Evolutionary conservation across 2,329 filamentous ascomycete species (phyloP), one percentile per base, ranked within the genome.

Genomic region (Penicillium decumbens): DNA sequence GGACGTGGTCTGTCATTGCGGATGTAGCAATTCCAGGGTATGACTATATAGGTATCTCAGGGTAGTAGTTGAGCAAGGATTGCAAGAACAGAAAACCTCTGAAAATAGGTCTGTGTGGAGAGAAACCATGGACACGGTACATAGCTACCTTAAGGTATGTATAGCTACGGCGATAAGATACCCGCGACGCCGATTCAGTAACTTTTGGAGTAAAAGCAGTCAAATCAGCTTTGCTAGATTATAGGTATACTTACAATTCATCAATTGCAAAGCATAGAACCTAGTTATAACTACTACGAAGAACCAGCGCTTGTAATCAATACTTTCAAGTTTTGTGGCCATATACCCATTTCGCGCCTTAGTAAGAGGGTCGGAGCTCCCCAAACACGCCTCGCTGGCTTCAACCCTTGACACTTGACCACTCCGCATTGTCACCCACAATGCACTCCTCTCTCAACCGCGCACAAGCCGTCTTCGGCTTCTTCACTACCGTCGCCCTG

Each of bases 401-500:
- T 64, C 60, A 64, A 60, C 60, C 43, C 44, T 23, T 29, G 24
- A 43, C 39, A 37, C 43, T 27, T 37, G 33, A 30, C 44, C 35
- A 45, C 42, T 15, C n/a, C 28, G 12, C 47, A 42, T 43, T 35
- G 27, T 28, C 30, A 18, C 41, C 66, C 75, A 78, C 53, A 53
- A 97, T 98, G 93, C 86, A 96, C 74, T 95, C 89, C 66, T 82
- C 87, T 41, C 74, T 95, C 42, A 89, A 88, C 55, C 88, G 93
- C 60, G 72, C 86, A 59, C 93, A 98, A 73, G 92, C 89, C 75
- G 85, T 90, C 70, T 98, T 98, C 70, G 90, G 93, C 72, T 96
- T 95, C 82, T 96, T 97, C 79, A 97, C 93, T 15, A 95, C 90
- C 24, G 90, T 96, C 56, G 86, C 87, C 49, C 93, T 95, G 66